Percentiles rank a stretch among this genome's conserved stretches.
Conservation (phyloP, 768 basidiomycete genomes). For the Macrocybe gigantea region DNA sequence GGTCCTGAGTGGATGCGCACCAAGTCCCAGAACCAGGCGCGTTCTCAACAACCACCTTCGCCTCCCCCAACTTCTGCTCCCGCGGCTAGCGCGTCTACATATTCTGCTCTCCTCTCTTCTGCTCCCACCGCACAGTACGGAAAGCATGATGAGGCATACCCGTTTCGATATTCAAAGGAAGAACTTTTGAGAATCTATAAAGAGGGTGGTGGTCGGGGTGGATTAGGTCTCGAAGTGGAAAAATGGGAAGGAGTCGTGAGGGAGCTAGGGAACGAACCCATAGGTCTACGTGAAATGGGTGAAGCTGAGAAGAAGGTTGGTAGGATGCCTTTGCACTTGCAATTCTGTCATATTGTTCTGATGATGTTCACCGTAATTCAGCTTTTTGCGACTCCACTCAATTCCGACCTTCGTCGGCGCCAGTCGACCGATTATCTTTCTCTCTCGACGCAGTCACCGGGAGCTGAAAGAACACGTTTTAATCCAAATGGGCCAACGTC, state of each 20-base stretch:
- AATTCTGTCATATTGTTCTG: slow-evolving; percentile 17
- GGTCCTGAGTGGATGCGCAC: slow-evolving; percentile 92
- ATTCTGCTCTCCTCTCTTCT: slow-evolving; percentile 63
- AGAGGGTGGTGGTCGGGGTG: slow-evolving; percentile 68
- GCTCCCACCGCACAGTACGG: slow-evolving; percentile 44
- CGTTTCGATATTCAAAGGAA: slow-evolving; percentile 86
- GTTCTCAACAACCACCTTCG: slow-evolving; percentile 50
- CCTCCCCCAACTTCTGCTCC: slow-evolving; percentile 44
- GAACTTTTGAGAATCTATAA: slow-evolving; percentile 80
- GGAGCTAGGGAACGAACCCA: slow-evolving; percentile 67
- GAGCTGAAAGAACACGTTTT: slow-evolving; percentile 54
- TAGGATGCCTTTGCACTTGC: slow-evolving; percentile 10
- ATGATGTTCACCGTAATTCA: slow-evolving; percentile 24
- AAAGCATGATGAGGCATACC: slow-evolving; percentile 58
- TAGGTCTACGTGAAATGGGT: slow-evolving; percentile 71
- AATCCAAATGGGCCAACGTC: slow-evolving; percentile 39
- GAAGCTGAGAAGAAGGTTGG: slow-evolving; percentile 87
- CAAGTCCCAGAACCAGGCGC: slow-evolving; percentile 55
- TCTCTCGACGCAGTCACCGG: slow-evolving; percentile 40
- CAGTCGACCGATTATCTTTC: slow-evolving; percentile 73
- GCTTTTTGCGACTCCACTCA: slow-evolving; percentile 79
- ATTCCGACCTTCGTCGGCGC: slow-evolving; percentile 84
- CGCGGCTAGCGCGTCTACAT: slow-evolving; percentile 54
- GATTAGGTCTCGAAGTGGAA: slow-evolving; percentile 81
- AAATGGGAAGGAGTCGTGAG: slow-evolving; percentile 86